Base-by-base conservation (phyloP, 768 basidiomycete genomes). In the Trametes maxima region DNA sequence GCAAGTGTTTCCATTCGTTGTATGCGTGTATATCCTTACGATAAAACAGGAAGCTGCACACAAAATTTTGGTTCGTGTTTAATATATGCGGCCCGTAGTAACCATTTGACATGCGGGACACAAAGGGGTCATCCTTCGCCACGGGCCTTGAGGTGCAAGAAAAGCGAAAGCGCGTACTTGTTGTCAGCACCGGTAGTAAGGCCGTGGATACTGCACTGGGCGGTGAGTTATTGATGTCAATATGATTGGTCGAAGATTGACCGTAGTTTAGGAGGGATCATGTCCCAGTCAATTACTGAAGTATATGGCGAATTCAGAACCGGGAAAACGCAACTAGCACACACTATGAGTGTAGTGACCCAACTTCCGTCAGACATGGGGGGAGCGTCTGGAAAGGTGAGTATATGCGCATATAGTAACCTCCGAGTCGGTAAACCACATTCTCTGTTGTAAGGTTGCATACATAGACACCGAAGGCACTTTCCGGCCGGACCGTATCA, bases 271-370 rank as follows among this genome's bases (percentile, higher is more conserved):
- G 92, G 94, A 19, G 94, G 95, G 0, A 76, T 97, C 57, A 85
- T 89, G 80, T 95, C 95, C 7, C 95, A 97, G 70, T 94, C 93
- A 7, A 94, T 97, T 61, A 90, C 93, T 3, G 95, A 98, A 84
- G 95, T 98, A 2, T 98, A 94, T 69, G 95, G 96, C 46, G 95
- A 98, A 74, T 98, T 91, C 74, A 85, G 95, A 35, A 98, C 96
- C 0, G 95, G 95, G 33, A 95, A 96, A 76, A 97, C 95, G 5
- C 96, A 98, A 71, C 79, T 96, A 51, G 94, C 93, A 24, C 96
- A 97, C 74, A 98, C 95, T 13, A 90, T 97, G 83, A 93, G 92
- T 68, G 92, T 98, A 7, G 78, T 95, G 5, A 76, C 93, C 4
- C 95, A 98, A 70, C 83, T 98, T 46, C 95, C 95, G 28, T 79